Percentiles rank a stretch among this genome's conserved stretches.
phyloP scores from a whole-genome alignment of 169 alveolate genomes.

The Theileria parva region DNA sequence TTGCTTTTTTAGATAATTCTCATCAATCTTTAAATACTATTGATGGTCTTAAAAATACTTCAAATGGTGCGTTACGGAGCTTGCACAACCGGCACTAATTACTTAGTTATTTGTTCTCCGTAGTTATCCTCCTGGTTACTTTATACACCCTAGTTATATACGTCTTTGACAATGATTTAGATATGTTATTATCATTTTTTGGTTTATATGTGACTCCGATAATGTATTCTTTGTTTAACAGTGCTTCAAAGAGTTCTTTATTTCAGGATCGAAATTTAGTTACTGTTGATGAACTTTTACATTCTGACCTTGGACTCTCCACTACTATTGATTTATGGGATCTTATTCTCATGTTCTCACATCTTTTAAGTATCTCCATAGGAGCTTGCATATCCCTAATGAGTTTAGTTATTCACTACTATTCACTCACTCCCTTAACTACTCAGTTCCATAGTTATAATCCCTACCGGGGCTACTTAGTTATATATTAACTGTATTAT shows the following conservation, averaged over 20 bases:
- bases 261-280: slow-evolving; percentile 34
- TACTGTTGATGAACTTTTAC: slow-evolving; percentile 62
- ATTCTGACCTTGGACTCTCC: slow-evolving; percentile 60
- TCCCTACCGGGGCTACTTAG: not conserved
- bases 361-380: slow-evolving; percentile 36
- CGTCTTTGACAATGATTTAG: not conserved
- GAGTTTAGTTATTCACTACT: not conserved
- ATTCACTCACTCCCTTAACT: not conserved
- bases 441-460: not conserved
- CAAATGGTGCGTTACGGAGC: slow-evolving; percentile 11
- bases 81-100: too few species aligned
- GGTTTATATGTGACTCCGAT: slow-evolving; percentile 63
- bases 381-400: not conserved
- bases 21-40: not conserved
- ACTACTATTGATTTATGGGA: slow-evolving; percentile 67
- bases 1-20: slow-evolving; percentile 10
- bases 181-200: slow-evolving; percentile 35
- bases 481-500: not conserved
- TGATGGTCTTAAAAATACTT: slow-evolving; percentile 6
- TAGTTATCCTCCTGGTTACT: not conserved
- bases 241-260: slow-evolving; percentile 44
- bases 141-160: not conserved
- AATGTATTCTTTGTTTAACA: slow-evolving; percentile 46
- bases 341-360: slow-evolving; percentile 52
- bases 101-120: too few species aligned